Evolutionary conservation across 495 filamentous ascomycete species (phyloP), one percentile per base, ranked within the genome.

Genomic region (Neurospora cerealis): DNA sequence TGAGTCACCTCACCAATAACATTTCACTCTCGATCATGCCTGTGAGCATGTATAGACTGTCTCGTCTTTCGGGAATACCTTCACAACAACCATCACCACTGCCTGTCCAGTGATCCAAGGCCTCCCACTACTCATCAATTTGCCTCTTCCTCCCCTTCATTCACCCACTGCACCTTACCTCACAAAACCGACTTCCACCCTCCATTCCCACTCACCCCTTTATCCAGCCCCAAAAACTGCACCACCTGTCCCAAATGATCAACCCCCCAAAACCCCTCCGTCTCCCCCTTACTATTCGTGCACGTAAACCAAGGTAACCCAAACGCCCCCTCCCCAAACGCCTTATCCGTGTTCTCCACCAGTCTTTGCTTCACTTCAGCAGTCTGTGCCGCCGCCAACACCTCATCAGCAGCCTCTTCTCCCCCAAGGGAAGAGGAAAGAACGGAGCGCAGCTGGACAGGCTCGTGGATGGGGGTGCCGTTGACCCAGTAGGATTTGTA

Each of bases 271-370:
- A 91, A 93, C 0, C 84, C 82, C 70, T 93, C 89, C 11, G 79
- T 91, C 76, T 87, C 77, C 5, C 91, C 90, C 44, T 86, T 79
- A 6, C 80, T 40, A 77, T 92, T 89, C 24, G 88, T 88, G 81
- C 90, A 90, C 39, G 88, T 86, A 75, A 91, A 87, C 91, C 91
- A 93, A 0, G 92, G 92, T 37, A 93, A 76, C 6, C 91, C 92
- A 81, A 94, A 94, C 2, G 89, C 90, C 8, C 90, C 91, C 8
- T 86, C 82, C 34, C 77, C 82, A 66, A 93, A 86, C 3, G 89
- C 88, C 19, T 73, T 72, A 42, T 91, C 85, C 0, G 91, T 93
- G 70, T 90, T 90, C 34, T 81, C 77, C 0, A 70, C 76, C 69
- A 93, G 78, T 5, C 80, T 69, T 10, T 83, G 77, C 78, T 93